Conservation (phyloP, 2,329 filamentous ascomycete genomes). For the Chaetomiaceae sp. region DNA sequence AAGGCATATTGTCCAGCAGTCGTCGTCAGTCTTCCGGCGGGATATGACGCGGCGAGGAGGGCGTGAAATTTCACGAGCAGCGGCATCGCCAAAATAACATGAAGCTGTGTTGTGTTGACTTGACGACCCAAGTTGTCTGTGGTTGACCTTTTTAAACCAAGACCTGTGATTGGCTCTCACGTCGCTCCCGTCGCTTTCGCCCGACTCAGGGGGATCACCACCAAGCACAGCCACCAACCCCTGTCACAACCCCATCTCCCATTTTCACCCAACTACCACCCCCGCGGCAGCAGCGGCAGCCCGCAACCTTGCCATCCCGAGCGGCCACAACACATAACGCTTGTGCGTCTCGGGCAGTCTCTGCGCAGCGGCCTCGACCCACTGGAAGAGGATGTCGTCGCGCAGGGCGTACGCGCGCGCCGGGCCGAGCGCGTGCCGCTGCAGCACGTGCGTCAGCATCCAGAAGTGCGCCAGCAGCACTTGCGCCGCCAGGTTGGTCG, state of each 20-base stretch:
- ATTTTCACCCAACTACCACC: background rate
- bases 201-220: background rate
- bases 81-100: background rate
- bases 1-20: too few relatives aligned
- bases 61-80: background rate
- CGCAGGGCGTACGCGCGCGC: background rate
- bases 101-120: background rate
- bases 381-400: background rate
- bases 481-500: background rate
- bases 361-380: background rate
- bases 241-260: background rate
- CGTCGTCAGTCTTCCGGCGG: too few relatives aligned
- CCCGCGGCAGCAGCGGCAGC: background rate
- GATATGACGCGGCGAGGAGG: background rate
- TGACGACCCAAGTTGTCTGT: background rate
- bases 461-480: background rate
- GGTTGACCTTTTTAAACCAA: background rate
- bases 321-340: background rate
- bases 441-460: background rate
- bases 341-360: background rate
- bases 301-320: background rate
- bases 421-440: background rate
- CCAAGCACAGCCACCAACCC: background rate
- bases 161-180: background rate
- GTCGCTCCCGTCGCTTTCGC: background rate